Percentiles rank a stretch among this genome's conserved stretches.
phyloP scores from a whole-genome alignment of 306 rosid species.

The Potentilla sterilis region DNA sequence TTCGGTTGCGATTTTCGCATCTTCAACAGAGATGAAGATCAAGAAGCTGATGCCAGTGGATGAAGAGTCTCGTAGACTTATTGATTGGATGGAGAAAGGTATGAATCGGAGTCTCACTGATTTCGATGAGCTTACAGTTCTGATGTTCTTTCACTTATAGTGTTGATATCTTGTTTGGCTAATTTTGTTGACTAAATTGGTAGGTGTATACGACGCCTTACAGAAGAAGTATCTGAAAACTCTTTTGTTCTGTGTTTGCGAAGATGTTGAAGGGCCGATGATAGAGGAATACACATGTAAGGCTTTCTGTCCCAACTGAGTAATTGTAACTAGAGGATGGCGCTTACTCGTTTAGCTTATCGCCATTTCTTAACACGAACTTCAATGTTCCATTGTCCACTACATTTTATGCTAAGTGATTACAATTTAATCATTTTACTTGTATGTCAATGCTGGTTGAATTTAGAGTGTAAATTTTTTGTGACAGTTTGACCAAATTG shows the following conservation, averaged over 20 bases:
- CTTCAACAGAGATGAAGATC: constrained; percentile 83
- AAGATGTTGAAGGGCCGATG: constrained; percentile 85
- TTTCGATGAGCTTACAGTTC: neutral
- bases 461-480: neutral
- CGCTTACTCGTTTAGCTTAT: neutral
- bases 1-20: constrained; percentile 20
- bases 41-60: constrained; percentile 91
- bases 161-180: neutral
- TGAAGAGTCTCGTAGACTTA: constrained; percentile 86
- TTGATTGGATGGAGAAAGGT: constrained; percentile 99
- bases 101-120: constrained; percentile 4
- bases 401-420: neutral
- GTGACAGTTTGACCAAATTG: constrained; percentile 13
- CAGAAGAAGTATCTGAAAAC: constrained; percentile 85
- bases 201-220: constrained; percentile 89
- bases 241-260: constrained; percentile 82
- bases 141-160: neutral
- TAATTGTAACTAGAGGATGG: too few species aligned
- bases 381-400: neutral
- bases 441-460: constrained; percentile 1
- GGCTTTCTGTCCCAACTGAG: constrained; percentile 19
- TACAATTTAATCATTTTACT: neutral
- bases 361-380: neutral
- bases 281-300: constrained; percentile 96
- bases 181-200: neutral